phyloP scores from a whole-genome alignment of 2,329 filamentous ascomycete genomes.

The Macrophomina tecta region DNA sequence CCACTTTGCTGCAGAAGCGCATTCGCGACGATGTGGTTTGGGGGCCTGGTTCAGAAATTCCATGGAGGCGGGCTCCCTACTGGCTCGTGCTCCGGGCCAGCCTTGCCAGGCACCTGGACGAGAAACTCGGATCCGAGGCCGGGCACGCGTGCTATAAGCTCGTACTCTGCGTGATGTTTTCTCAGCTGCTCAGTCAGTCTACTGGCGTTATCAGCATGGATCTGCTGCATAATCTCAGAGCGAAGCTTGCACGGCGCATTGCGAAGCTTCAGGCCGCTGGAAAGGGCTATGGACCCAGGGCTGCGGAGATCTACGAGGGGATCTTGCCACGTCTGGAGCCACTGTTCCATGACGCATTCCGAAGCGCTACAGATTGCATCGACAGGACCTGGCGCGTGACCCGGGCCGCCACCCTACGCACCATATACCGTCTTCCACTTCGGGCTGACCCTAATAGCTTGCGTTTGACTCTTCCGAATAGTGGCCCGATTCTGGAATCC shows the following conservation, averaged over 20 bases:
- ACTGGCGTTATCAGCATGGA: constrained; percentile 43
- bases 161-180: constrained; percentile 58
- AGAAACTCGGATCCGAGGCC: constrained; percentile 45
- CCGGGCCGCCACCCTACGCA: too few species aligned
- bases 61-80: constrained; percentile 67
- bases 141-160: constrained; percentile 64
- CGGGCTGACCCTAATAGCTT: constrained; percentile 35
- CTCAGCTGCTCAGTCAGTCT: constrained; percentile 53
- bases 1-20: constrained; percentile 59
- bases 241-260: constrained; percentile 64
- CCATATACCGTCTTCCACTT: constrained; percentile 47
- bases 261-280: constrained; percentile 62
- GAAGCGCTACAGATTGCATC: constrained; percentile 31
- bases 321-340: constrained; percentile 38
- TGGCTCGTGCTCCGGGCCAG: constrained; percentile 69
- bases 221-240: constrained; percentile 48
- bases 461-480: background rate
- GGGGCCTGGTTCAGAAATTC: constrained; percentile 50
- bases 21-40: constrained; percentile 68
- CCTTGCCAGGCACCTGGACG: constrained; percentile 58
- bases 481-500: background rate
- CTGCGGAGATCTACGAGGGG: too few species aligned
- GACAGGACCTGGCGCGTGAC: constrained; percentile 36
- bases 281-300: constrained; percentile 32
- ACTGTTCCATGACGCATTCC: constrained; percentile 32